Evolutionary conservation across 139 green algal species (phyloP).

Genomic region (Asterochloris sp.): DNA sequence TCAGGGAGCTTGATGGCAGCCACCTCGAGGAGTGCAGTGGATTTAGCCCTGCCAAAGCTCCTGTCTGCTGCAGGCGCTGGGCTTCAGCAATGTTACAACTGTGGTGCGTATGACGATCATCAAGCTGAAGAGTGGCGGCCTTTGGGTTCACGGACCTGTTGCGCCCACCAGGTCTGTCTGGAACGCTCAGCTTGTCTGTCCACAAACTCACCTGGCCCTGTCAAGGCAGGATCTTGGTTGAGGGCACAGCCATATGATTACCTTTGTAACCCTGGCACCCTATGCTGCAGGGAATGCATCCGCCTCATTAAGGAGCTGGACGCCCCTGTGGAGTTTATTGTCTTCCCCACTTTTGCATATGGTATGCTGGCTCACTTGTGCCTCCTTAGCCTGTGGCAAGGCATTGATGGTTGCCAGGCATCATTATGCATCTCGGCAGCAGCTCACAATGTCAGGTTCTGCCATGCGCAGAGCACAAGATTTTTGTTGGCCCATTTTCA

Average conservation of each 20-base stretch:
- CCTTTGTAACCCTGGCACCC: too few species aligned
- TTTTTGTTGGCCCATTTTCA: constrained; percentile 84
- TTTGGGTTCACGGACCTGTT: constrained; percentile 87
- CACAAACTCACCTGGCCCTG: not conserved
- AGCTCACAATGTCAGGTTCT: too few species aligned
- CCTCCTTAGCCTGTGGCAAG: too few species aligned
- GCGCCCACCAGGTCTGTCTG: constrained; percentile 62
- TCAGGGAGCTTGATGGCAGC: too few species aligned
- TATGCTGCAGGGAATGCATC: constrained; percentile 31
- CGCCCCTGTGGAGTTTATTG: constrained; percentile 78
- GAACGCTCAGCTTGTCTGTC: not conserved
- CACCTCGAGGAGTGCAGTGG: too few species aligned
- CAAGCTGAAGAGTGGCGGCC: constrained; percentile 70
- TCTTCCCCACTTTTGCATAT: constrained; percentile 86
- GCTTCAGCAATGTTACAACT: constrained; percentile 71
- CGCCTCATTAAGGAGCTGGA: constrained; percentile 56
- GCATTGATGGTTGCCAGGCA: too few species aligned
- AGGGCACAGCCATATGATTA: not conserved
- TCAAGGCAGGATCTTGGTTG: not conserved
- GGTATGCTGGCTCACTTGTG: too few species aligned
- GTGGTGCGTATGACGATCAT: constrained; percentile 85
- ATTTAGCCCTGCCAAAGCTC: too few species aligned
- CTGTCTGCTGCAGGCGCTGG: constrained; percentile 29
- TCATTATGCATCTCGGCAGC: too few species aligned
- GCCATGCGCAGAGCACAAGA: constrained; percentile 77